Evolutionary conservation across 805 yeast genomes (phyloP), one percentile per base, ranked within the genome.

Genomic region (Lipomyces yamanashiensis): DNA sequence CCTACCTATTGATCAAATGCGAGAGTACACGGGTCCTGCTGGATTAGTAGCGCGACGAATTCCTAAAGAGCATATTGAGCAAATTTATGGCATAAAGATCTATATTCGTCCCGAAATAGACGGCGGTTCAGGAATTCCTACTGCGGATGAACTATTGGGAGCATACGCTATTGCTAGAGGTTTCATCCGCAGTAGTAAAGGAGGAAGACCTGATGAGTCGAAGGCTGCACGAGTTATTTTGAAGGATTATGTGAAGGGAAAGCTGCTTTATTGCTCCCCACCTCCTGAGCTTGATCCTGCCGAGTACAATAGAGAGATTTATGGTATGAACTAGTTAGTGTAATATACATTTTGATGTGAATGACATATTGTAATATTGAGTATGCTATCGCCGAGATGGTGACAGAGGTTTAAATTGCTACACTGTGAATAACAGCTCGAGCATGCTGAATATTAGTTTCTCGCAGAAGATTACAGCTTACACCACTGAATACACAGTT

Each of bases 91-190:
- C 83, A 90, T 95, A 68, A 89, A 89, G 59, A 90, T 95, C 67
- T 88, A 86, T 51, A 87, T 87, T 28, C 85, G 84, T 71, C 85
- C 92, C 7, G 77, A 78, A 1, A 91, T 87, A 62, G 98, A 92
- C 75, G 97, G 97, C 69, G 98, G 97, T 63, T 81, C 85, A 47
- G 97, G 97, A 23, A 61, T 70, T 17, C 97, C 98, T 40, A 90
- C 96, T 3, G 89, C 98, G 0, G 87, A 89, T 73, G 98, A 95
- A 75, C 76, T 95, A 45, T 81, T 95, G 63, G 89, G 85, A 54
- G 96, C 98, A 0, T 95, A 95, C 74, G 98, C 98, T 7, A 84
- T 96, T 78, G 95, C 98, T 2, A 85, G 99, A 78, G 99, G 99
- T 71, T 95, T 85, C 75, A 92, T 91, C 96, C 71, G 78, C 39